A percentile compares a stretch with the other conserved stretches of the same genome.
Conservation (phyloP, 805 yeast species). For the Barnettozyma sp. region DNA sequence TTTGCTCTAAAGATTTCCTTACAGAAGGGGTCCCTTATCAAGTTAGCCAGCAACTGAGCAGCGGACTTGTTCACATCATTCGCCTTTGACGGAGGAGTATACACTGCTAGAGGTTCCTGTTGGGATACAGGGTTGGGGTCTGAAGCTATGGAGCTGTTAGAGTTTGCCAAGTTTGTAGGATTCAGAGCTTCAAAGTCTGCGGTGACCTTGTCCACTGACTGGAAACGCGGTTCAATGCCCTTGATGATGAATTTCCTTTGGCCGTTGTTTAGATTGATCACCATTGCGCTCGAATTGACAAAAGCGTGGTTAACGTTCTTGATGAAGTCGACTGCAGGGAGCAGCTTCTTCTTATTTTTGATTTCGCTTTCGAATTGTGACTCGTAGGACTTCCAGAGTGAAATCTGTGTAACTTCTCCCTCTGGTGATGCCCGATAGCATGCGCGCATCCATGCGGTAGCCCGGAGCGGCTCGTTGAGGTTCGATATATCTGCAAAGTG, state of each 20-base stretch:
- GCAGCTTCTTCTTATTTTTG: conserved; percentile 48
- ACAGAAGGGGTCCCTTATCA: conserved; percentile 29
- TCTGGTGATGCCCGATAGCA: conserved; percentile 72
- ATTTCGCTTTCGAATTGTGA: conserved; percentile 64
- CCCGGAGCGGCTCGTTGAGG: conserved; percentile 80
- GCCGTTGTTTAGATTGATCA: conserved; percentile 57
- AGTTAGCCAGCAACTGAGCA: conserved; percentile 30
- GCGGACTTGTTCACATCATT: conserved; percentile 37
- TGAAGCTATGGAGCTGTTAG: no score
- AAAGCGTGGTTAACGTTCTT: conserved; percentile 90
- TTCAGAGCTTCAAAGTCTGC: conserved; percentile 38
- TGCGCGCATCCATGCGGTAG: conserved; percentile 91
- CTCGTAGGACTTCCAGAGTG: conserved; percentile 94
- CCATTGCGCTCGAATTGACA: conserved; percentile 88
- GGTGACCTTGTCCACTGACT: conserved; percentile 41
- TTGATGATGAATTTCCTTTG: conserved; percentile 82
- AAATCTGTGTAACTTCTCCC: conserved; percentile 91
- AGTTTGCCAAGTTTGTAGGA: conserved; percentile 7
- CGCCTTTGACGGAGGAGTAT: conserved; percentile 27
- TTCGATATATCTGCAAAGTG: conserved; percentile 54
- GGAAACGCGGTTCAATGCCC: conserved; percentile 84
- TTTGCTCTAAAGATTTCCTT: conserved; percentile 28
- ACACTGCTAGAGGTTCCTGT: conserved; percentile 15
- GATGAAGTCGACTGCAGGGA: conserved; percentile 95
- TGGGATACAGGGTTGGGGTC: no score